These are phyloP conservation scores for Aspergillus neotritici DNA, from an alignment of 2,329 filamentous ascomycete species.

Conservation along the genomic window DNA sequence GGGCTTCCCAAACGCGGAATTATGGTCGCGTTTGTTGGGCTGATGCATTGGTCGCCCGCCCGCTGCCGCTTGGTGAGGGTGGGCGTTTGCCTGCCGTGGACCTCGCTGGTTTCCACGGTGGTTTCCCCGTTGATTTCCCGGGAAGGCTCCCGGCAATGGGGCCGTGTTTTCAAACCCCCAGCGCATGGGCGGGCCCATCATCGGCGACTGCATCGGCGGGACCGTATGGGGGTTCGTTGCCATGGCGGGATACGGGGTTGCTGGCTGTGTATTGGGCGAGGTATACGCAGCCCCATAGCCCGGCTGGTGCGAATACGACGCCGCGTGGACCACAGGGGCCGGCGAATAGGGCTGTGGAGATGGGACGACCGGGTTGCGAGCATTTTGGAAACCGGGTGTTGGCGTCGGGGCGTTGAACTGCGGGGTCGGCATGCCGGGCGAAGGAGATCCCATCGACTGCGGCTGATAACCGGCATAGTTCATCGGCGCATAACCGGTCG, in stretches of 20 bases:
- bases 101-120: conserved; percentile 23
- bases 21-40: conserved; percentile 34
- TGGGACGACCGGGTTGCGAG: conserved; percentile 16
- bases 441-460: conserved; percentile 21
- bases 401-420: conserved; percentile 21
- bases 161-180: conserved; percentile 50
- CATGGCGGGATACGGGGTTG: conserved; percentile 15
- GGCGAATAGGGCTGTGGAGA: conserved; percentile 24
- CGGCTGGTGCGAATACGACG: conserved; percentile 23
- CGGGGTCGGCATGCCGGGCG: conserved; percentile 19
- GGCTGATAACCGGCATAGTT: conserved; percentile 27
- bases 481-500: conserved; percentile 25
- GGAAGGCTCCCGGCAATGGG: conserved; percentile 45
- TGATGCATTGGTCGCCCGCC: conserved; percentile 18
- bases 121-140: conserved; percentile 28
- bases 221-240: conserved; percentile 20
- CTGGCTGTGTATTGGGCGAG: conserved; percentile 17
- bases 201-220: conserved; percentile 29
- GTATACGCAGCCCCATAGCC: conserved; percentile 25
- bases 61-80: conserved; percentile 14
- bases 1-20: conserved; percentile 33
- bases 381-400: conserved; percentile 19
- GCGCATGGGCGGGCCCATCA: conserved; percentile 52
- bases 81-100: conserved; percentile 18
- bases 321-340: conserved; percentile 14